Evolutionary conservation across 352 stramenopile species (phyloP).

Genomic region (Poterioochromonas sp.): DNA sequence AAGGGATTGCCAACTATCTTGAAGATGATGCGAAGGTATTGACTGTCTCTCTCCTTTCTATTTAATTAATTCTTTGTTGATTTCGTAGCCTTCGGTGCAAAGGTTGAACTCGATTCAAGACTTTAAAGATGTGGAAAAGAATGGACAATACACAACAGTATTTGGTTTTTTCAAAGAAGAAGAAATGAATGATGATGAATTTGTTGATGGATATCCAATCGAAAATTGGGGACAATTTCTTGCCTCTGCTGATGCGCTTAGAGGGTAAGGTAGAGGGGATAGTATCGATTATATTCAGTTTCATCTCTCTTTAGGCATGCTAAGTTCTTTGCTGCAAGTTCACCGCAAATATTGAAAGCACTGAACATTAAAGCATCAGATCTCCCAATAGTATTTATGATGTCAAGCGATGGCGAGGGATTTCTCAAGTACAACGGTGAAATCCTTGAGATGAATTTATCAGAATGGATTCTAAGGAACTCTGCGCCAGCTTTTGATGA

Average conservation of each 20-base stretch:
- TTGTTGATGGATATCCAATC: neutral
- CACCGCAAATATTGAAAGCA: neutral
- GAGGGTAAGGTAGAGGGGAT: neutral
- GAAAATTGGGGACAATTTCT: neutral
- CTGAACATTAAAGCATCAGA: neutral
- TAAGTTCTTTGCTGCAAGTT: neutral
- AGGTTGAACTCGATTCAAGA: neutral
- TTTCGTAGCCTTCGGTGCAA: neutral
- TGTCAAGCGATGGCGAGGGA: constrained; percentile 12
- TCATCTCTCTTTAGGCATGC: constrained; percentile 7
- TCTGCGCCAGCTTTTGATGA: neutral
- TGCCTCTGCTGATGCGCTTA: neutral
- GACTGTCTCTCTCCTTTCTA: neutral
- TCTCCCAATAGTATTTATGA: constrained; percentile 1
- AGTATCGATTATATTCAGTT: neutral
- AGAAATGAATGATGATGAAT: neutral
- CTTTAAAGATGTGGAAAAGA: neutral
- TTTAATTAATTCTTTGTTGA: neutral
- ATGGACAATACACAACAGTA: neutral
- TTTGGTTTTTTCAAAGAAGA: constrained; percentile 20
- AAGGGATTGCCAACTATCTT: neutral
- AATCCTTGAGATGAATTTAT: neutral
- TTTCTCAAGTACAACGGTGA: neutral
- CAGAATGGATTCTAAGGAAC: constrained; percentile 4
- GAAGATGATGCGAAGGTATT: constrained; percentile 1